These are phyloP conservation scores for Rhizophagus clarus DNA, from an alignment of 192 early-diverging fungal genomes.

Conservation along the genomic window DNA sequence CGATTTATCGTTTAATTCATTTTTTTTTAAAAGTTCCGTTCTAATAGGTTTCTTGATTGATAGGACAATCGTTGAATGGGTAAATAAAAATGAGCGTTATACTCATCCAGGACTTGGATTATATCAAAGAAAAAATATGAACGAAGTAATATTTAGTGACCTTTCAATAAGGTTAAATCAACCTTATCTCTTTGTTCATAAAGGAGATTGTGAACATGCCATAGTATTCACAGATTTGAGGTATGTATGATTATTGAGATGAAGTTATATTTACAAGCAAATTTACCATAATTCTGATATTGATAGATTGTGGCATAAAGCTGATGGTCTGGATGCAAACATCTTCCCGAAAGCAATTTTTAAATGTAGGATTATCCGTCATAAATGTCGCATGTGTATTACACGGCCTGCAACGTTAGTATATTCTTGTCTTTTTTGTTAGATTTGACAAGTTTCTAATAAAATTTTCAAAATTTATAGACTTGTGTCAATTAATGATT, in stretches of 20 bases:
- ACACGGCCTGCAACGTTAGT: slow-evolving; percentile 51
- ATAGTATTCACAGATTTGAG: slow-evolving; percentile 68
- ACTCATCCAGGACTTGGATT: slow-evolving; percentile 49
- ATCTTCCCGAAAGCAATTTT: slow-evolving; percentile 59
- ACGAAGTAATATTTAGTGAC: slow-evolving; percentile 61
- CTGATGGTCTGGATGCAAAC: slow-evolving; percentile 52
- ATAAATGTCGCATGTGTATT: slow-evolving; percentile 64
- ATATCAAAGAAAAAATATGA: slow-evolving; percentile 58
- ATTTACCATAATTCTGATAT: no score
- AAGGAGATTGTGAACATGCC: slow-evolving; percentile 79
- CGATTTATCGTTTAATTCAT: no score
- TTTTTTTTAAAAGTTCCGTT: background rate
- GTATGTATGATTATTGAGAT: slow-evolving; percentile 32
- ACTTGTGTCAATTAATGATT: slow-evolving; percentile 67
- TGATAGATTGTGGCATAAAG: background rate
- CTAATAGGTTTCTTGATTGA: background rate
- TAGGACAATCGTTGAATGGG: slow-evolving; percentile 74
- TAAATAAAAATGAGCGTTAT: slow-evolving; percentile 52
- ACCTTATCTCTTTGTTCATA: slow-evolving; percentile 76
- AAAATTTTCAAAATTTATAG: slow-evolving; percentile 21
- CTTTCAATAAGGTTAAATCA: slow-evolving; percentile 63
- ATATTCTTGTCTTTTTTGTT: background rate
- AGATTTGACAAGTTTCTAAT: background rate
- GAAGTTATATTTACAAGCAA: background rate
- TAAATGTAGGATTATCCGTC: slow-evolving; percentile 50